Evolutionary conservation across 1,284 basidiomycete species (phyloP), one percentile per base, ranked within the genome.

Genomic region (Cryptococcus sp.): DNA sequence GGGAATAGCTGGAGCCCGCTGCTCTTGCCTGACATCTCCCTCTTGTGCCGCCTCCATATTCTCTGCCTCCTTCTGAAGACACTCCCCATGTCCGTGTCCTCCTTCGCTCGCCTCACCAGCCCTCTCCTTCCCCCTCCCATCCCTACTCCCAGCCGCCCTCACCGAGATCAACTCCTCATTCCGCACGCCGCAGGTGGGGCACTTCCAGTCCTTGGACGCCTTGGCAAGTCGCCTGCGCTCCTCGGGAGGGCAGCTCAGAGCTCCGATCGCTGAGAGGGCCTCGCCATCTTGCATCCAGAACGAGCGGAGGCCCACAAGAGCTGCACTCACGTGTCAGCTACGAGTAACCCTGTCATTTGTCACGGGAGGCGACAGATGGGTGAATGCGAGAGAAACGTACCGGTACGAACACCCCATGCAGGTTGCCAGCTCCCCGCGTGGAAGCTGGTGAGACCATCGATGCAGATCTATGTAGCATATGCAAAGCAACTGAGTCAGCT

Each of bases 371-470:
- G 53, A 43, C 16, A 18, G 28, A 33, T 33, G 9, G 28, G 9
- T 9, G 28, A 33, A 23, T 37, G 50, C n/a, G n/a, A n/a, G n/a
- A n/a, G n/a, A n/a, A 7, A 79, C 76, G 49, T 60, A 85, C 91
- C 91, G 57, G 94, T 97, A 57, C 94, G 84, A 24, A 98, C 89
- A 55, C 94, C 94, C 94, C 94, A 98, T 13, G 94, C 92, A 35
- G 94, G 94, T 77, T 96, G 92, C 94, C 94, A 98, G 44, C 66
- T 68, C 2, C 73, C 74, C 21, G 73, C 70, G 57, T 77, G 76
- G 56, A 77, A 93, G 62, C 83, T 91, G 12, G 91, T 94, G 71
- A 94, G 88, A 68, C 91, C 93, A 52, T 79, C 77, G 68, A 94
- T 94, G 72, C 91, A 94, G 59, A 95, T 91, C 92, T 90, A 68